Evolutionary conservation across 83 land plant species (phyloP).

Genomic region (Larix sibirica): DNA sequence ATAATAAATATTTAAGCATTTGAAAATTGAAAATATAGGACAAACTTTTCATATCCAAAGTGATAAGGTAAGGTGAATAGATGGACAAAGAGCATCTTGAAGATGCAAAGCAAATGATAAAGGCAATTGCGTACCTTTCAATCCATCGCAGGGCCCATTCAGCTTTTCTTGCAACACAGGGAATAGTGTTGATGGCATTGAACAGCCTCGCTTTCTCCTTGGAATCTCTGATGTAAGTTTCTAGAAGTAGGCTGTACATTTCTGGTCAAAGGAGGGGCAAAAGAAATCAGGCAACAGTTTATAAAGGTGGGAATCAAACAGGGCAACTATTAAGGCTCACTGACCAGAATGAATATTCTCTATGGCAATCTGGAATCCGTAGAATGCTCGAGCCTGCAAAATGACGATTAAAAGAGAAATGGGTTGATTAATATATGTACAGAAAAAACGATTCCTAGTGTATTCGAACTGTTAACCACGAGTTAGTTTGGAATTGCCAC

Average conservation of each 20-base stretch:
- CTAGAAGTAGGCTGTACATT: constrained; percentile 81
- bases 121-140: constrained; percentile 20
- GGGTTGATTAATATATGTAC: too few relatives aligned
- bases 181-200: constrained; percentile 68
- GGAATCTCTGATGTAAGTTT: constrained; percentile 77
- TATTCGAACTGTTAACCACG: too few relatives aligned
- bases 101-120: background rate
- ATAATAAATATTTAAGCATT: too few relatives aligned
- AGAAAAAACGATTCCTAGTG: too few relatives aligned
- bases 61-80: too few relatives aligned
- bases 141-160: constrained; percentile 78
- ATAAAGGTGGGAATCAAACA: background rate
- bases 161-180: constrained; percentile 71
- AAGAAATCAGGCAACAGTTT: background rate
- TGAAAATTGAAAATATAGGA: too few relatives aligned
- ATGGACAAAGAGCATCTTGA: too few relatives aligned
- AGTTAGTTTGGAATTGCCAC: too few relatives aligned
- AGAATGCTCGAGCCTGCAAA: constrained; percentile 60
- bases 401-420: too few relatives aligned
- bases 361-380: constrained; percentile 65
- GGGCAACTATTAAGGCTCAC: too few relatives aligned
- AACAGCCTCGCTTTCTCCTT: constrained; percentile 67
- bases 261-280: constrained; percentile 30
- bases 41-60: too few relatives aligned
- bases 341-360: constrained; percentile 56